A percentile compares a stretch with the other conserved stretches of the same genome.
phyloP scores from a whole-genome alignment of 2,329 filamentous ascomycete species.

The Ilyonectria sp. region DNA sequence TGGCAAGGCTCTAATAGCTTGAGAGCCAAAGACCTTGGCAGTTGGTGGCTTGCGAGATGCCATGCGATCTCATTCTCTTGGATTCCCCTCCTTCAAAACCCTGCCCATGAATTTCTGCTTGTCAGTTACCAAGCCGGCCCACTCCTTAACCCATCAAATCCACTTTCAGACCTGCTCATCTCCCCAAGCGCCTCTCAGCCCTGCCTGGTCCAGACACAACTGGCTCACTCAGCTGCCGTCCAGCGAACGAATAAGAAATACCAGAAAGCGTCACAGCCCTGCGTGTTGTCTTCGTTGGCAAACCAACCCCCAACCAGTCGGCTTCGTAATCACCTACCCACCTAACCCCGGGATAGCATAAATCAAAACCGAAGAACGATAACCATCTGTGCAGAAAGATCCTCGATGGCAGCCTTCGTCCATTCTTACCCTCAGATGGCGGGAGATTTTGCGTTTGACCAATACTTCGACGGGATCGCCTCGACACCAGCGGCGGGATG shows the following conservation, averaged over 20 bases:
- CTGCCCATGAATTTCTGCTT: too few species aligned
- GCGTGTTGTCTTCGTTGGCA: too few species aligned
- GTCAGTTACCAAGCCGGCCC: too few species aligned
- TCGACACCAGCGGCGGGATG: conserved; percentile 34
- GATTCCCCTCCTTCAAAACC: too few species aligned
- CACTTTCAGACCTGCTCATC: too few species aligned
- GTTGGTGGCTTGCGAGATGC: conserved; percentile 14
- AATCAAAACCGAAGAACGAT: not conserved
- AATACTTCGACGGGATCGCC: conserved; percentile 19
- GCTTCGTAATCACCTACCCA: not conserved
- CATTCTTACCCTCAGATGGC: conserved; percentile 1
- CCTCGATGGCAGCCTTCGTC: conserved; percentile 28
- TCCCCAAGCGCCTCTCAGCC: too few species aligned
- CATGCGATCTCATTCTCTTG: conserved; percentile 7
- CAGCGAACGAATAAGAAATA: too few species aligned
- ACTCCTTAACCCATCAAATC: too few species aligned
- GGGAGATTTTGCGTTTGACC: not conserved
- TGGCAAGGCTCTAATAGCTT: conserved; percentile 26
- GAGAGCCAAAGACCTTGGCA: not conserved
- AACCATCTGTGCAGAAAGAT: not conserved
- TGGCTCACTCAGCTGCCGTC: too few species aligned
- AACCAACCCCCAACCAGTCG: not conserved
- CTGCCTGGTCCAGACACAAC: too few species aligned
- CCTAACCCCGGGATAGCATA: not conserved
- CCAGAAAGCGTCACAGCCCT: too few species aligned